Evolutionary conservation across 164 flowering plant species (phyloP).

Genomic region (Saururus chinensis): DNA sequence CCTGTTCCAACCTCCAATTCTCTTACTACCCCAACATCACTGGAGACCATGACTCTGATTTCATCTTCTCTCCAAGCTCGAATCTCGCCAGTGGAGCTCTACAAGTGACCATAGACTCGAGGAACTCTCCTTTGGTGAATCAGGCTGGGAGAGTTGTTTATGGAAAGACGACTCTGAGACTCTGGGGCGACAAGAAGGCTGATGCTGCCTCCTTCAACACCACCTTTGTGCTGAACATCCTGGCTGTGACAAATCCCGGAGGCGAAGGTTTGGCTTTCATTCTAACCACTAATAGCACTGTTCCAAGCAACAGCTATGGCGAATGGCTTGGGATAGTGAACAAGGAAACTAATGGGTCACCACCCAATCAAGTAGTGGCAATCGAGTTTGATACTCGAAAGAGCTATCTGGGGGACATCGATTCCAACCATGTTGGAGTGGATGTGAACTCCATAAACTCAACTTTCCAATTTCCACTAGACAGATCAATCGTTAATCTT

Average conservation of each 20-base stretch:
- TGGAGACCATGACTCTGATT: not conserved
- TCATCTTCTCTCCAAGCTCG: not conserved
- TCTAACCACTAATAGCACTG: constrained; percentile 11
- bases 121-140: not conserved
- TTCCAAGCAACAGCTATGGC: constrained; percentile 17
- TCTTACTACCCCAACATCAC: not conserved
- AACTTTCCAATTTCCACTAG: constrained; percentile 12
- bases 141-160: constrained; percentile 11
- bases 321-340: constrained; percentile 46
- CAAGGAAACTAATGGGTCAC: constrained; percentile 20
- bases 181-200: constrained; percentile 5
- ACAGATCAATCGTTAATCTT: constrained; percentile 13
- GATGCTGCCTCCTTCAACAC: constrained; percentile 25
- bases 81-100: constrained; percentile 4
- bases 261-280: constrained; percentile 64
- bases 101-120: constrained; percentile 10
- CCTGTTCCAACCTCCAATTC: not conserved
- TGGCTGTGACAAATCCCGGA: constrained; percentile 9
- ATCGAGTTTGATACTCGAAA: constrained; percentile 49
- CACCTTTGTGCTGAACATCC: constrained; percentile 24
- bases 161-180: constrained; percentile 3
- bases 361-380: constrained; percentile 18
- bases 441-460: constrained; percentile 33
- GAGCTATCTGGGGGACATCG: constrained; percentile 30
- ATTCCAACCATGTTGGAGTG: constrained; percentile 53